Conservation (phyloP, 2,329 filamentous ascomycete species). For the Aureobasidium sp. region DNA sequence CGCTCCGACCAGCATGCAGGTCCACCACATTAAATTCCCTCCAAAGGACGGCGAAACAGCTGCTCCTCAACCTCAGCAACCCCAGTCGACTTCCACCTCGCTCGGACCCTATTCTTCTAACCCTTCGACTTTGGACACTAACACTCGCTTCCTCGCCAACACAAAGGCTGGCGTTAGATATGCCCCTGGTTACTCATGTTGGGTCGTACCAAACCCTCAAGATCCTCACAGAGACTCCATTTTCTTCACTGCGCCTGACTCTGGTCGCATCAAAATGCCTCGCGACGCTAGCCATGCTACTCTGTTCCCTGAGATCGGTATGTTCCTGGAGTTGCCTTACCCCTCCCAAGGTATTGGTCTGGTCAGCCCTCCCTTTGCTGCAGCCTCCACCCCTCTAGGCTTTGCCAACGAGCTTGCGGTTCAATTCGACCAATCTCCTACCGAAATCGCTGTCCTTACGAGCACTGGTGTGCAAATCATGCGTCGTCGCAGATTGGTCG, state of each 20-base stretch:
- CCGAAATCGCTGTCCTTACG: conserved; percentile 85
- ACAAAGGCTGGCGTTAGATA: conserved; percentile 47
- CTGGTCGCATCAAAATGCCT: conserved; percentile 63
- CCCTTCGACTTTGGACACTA: conserved; percentile 25
- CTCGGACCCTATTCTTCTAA: conserved; percentile 19
- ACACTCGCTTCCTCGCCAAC: conserved; percentile 28
- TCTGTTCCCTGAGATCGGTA: conserved; percentile 70
- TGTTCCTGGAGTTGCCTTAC: conserved; percentile 69
- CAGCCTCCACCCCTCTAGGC: conserved; percentile 60
- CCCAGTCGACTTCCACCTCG: conserved; percentile 10
- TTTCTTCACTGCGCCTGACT: conserved; percentile 82
- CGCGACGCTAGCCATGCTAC: conserved; percentile 25
- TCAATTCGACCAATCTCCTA: conserved; percentile 79
- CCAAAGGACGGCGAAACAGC: conserved; percentile 42
- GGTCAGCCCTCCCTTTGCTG: conserved; percentile 65
- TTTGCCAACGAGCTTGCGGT: conserved; percentile 94
- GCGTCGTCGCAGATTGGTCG: conserved; percentile 74
- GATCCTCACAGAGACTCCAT: conserved; percentile 48
- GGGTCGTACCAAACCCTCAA: conserved; percentile 55
- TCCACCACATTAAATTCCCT: conserved; percentile 94
- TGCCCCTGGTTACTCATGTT: conserved; percentile 84
- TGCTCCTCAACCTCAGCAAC: conserved; percentile 17
- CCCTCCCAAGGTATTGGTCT: conserved; percentile 72
- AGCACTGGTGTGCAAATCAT: conserved; percentile 85
- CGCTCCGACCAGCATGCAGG: conserved; percentile 86